Evolutionary conservation across 2,329 filamentous ascomycete species (phyloP), one percentile per base, ranked within the genome.

Genomic region (Onygenales sp.): DNA sequence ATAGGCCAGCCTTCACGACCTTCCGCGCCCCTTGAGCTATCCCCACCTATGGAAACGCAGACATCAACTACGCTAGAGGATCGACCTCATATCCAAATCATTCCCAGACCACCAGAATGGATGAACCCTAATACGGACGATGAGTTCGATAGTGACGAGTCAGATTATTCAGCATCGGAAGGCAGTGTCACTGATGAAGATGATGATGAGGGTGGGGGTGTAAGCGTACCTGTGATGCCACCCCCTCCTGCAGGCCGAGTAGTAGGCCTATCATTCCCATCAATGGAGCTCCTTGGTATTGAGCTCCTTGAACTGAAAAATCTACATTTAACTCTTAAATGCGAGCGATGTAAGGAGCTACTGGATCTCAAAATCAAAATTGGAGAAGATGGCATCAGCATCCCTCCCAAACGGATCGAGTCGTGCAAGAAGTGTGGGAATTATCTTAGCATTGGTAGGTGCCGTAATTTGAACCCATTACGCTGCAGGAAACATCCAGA

Each of bases 51-150:
- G 1, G 61, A 62, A 13, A 8, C 52, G 27, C 45, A 60, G 13
- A 49, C 34, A 1, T 42, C 53, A 1, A 54, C 51, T 17, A 46
- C 52, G 42, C 27, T 65, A 7, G 70, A 74, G 45, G 82, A 81
- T 32, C 80, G 77, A 53, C 77, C 77, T 36, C 87, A 92, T 62
- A 71, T 93, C 48, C 79, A 85, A 55, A 72, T 86, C 54, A 88
- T 93, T 51, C 80, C 86, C 9, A 77, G 87, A 6, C 88, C 88
- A 8, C 86, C 86, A 0, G 88, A 94, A 67, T 94, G 88, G 88
- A 68, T 68, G 32, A 63, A 72, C 11, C 66, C 58, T 2, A 59
- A 60, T 17, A 60, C 62, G 14, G 63, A 65, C 17, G 63, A 63
- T 9, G 61, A 64, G 2, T 63, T 62, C 44, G 71, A 68, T 7